Conservation (phyloP, 192 early-diverging fungal genomes). For the Backusella tarrabulga region DNA sequence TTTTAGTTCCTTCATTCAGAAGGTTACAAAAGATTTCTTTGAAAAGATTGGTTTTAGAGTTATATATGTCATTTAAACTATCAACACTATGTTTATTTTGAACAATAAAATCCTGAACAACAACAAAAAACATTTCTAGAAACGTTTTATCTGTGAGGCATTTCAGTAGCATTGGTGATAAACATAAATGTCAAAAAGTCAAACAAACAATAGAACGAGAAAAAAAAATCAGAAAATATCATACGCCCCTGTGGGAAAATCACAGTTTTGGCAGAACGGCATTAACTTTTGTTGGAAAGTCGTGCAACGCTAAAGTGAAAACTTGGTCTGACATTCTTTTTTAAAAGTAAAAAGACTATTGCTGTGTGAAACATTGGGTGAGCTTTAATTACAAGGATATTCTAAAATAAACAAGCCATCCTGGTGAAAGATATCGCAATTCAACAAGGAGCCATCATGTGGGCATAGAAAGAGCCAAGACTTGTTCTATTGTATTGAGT, state of each 20-base stretch:
- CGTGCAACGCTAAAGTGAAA: not conserved
- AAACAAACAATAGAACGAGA: not conserved
- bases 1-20: not conserved
- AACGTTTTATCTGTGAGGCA: not conserved
- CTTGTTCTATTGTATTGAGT: too few species aligned
- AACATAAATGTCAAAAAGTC: not conserved
- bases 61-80: not conserved
- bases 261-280: conserved; percentile 3
- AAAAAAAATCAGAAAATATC: conserved; percentile 3
- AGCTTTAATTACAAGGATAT: not conserved
- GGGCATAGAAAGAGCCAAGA: not conserved
- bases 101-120: not conserved
- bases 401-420: not conserved
- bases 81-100: not conserved
- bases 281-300: not conserved
- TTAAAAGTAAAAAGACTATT: not conserved
- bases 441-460: not conserved
- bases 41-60: not conserved
- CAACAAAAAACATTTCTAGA: not conserved
- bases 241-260: not conserved
- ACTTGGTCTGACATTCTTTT: conserved; percentile 6
- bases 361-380: not conserved
- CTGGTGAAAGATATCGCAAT: not conserved
- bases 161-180: not conserved
- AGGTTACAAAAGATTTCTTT: not conserved